Percentiles rank a stretch among this genome's conserved stretches.
Evolutionary conservation across 352 stramenopile genomes (phyloP).

Genomic region (Phytophthora ohioensis): DNA sequence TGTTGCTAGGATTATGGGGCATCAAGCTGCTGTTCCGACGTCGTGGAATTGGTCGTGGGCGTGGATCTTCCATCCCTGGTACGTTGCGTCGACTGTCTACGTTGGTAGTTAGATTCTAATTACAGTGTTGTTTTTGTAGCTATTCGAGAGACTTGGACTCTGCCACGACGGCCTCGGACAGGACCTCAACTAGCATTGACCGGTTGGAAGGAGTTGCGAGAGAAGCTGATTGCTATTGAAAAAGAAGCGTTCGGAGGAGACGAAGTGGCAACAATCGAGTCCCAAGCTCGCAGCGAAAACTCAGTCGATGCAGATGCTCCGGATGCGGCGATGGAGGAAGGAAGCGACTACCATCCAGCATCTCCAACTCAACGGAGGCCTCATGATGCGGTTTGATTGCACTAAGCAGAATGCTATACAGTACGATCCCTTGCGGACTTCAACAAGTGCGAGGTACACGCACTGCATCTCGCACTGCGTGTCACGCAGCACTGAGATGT

Average conservation of each 20-base stretch:
- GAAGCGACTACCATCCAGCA: constrained; percentile 40
- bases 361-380: constrained; percentile 35
- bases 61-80: constrained; percentile 21
- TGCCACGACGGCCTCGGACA: constrained; percentile 22
- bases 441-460: not conserved
- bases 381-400: constrained; percentile 5
- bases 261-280: not conserved
- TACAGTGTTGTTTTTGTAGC: constrained; percentile 9
- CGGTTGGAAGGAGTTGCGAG: constrained; percentile 59
- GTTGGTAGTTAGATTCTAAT: not conserved
- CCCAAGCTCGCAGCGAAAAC: constrained; percentile 4
- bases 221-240: constrained; percentile 57
- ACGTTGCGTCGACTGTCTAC: constrained; percentile 2
- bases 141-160: constrained; percentile 25
- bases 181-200: constrained; percentile 47
- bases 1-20: constrained; percentile 28
- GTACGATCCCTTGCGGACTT: not conserved
- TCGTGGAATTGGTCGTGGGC: constrained; percentile 12
- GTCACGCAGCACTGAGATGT: not conserved
- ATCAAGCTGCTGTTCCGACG: constrained; percentile 29
- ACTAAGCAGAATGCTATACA: constrained; percentile 10
- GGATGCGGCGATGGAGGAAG: constrained; percentile 43
- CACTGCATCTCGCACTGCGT: too few relatives aligned
- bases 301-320: constrained; percentile 3
- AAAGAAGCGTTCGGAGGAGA: constrained; percentile 21